Conservation (phyloP, 306 rosid genomes). For the Malus fusca region DNA sequence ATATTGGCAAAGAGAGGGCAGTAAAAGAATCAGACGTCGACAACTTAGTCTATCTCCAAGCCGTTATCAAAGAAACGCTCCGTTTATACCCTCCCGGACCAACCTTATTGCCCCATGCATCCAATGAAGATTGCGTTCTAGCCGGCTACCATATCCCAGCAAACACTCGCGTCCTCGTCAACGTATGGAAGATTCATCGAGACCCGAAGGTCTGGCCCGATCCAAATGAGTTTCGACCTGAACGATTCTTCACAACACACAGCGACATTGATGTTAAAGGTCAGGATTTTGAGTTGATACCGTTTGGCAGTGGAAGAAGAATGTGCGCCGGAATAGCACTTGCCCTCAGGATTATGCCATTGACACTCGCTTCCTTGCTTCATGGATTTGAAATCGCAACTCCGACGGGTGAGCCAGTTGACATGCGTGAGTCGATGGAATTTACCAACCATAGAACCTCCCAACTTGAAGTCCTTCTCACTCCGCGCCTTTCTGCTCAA, state of each 20-base stretch:
- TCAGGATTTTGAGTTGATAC: not conserved
- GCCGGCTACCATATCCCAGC: constrained; percentile 1
- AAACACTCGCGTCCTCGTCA: not conserved
- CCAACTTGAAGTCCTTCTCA: constrained; percentile 1
- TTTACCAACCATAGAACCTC: constrained; percentile 3
- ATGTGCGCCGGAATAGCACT: not conserved
- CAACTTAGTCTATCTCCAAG: constrained; percentile 2
- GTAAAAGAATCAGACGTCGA: constrained; percentile 5
- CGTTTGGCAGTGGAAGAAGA: constrained; percentile 9
- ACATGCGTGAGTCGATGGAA: constrained; percentile 5
- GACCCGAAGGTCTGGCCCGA: constrained; percentile 3
- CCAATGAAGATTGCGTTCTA: constrained; percentile 6
- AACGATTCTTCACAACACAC: not conserved
- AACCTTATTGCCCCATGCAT: not conserved
- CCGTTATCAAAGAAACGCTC: constrained; percentile 6
- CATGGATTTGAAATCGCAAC: constrained; percentile 7
- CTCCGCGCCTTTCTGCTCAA: constrained; percentile 4
- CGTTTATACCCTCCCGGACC: constrained; percentile 10
- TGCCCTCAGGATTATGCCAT: not conserved
- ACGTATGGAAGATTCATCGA: not conserved
- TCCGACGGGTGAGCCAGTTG: not conserved
- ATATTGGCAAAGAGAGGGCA: not conserved
- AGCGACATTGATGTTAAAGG: not conserved
- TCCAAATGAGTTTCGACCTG: not conserved
- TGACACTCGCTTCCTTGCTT: constrained; percentile 2